phyloP scores from a whole-genome alignment of 1,284 basidiomycete species.

The Rugosomyces carneus region DNA sequence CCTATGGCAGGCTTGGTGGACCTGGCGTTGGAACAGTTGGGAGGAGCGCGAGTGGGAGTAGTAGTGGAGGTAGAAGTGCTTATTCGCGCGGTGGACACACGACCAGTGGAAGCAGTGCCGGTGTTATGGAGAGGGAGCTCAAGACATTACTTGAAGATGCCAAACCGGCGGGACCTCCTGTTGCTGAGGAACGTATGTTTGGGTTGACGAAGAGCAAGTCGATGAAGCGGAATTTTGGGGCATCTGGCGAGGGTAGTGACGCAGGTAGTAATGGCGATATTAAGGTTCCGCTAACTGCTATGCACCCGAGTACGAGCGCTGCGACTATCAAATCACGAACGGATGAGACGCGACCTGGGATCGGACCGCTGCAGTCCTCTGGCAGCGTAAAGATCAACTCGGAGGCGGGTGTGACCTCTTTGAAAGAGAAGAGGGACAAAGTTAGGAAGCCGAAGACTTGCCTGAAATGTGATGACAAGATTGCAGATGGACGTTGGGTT shows the following conservation, averaged over 20 bases:
- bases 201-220: conserved; percentile 27
- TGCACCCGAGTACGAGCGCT: conserved; percentile 11
- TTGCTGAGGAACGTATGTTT: conserved; percentile 8
- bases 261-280: conserved; percentile 7
- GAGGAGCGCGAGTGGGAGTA: conserved; percentile 21
- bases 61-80: conserved; percentile 15
- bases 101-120: conserved; percentile 19
- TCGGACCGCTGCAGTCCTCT: conserved; percentile 44
- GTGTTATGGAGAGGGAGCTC: conserved; percentile 39
- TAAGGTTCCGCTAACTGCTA: conserved; percentile 10
- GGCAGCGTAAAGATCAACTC: conserved; percentile 48
- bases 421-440: conserved; percentile 19
- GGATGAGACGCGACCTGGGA: conserved; percentile 39
- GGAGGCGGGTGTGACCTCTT: conserved; percentile 8
- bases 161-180: neutral
- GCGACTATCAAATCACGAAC: conserved; percentile 21
- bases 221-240: conserved; percentile 25
- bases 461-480: conserved; percentile 57
- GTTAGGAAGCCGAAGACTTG: conserved; percentile 44
- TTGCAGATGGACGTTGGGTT: conserved; percentile 79
- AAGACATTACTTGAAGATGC: conserved; percentile 43
- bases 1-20: conserved; percentile 30
- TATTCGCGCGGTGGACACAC: conserved; percentile 16
- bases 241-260: conserved; percentile 1
- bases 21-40: conserved; percentile 23